These are phyloP conservation scores for Schizonepeta tenuifolia DNA, from an alignment of 257 asterid genomes.

Conservation along the genomic window DNA sequence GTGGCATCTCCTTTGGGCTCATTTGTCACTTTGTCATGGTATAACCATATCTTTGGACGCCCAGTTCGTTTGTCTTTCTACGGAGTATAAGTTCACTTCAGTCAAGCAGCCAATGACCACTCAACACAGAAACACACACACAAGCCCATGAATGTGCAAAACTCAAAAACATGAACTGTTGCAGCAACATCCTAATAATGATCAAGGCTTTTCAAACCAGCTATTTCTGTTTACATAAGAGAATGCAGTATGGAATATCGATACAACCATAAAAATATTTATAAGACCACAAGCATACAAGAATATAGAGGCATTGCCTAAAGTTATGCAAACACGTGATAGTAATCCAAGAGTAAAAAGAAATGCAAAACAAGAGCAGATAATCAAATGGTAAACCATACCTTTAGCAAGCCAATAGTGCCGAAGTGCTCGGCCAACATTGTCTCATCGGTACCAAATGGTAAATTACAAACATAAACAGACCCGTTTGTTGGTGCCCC, in stretches of 20 bases:
- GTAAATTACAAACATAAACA: constrained; percentile 92
- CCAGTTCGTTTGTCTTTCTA: constrained; percentile 98
- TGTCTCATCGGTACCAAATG: constrained; percentile 83
- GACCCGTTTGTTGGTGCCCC: constrained; percentile 75
- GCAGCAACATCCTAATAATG: constrained; percentile 2
- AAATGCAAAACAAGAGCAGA: not conserved
- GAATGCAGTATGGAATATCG: not conserved
- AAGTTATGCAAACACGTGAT: not conserved
- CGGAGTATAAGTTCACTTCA: constrained; percentile 33
- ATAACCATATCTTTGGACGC: constrained; percentile 92
- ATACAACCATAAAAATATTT: not conserved
- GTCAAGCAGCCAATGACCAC: constrained; percentile 12
- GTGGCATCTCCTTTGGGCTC: constrained; percentile 99
- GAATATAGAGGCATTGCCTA: not conserved
- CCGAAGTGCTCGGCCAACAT: constrained; percentile 97
- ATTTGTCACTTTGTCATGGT: constrained; percentile 83
- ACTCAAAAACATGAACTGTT: not conserved
- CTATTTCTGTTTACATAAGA: not conserved
- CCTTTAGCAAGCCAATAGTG: constrained; percentile 97
- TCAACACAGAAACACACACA: not conserved
- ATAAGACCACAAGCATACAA: not conserved
- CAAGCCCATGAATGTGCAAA: not conserved
- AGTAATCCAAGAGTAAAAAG: not conserved
- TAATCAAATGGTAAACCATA: constrained; percentile 38
- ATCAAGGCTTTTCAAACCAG: not conserved